Conservation (phyloP, 2,329 filamentous ascomycete species). For the Xylaria multiplex region DNA sequence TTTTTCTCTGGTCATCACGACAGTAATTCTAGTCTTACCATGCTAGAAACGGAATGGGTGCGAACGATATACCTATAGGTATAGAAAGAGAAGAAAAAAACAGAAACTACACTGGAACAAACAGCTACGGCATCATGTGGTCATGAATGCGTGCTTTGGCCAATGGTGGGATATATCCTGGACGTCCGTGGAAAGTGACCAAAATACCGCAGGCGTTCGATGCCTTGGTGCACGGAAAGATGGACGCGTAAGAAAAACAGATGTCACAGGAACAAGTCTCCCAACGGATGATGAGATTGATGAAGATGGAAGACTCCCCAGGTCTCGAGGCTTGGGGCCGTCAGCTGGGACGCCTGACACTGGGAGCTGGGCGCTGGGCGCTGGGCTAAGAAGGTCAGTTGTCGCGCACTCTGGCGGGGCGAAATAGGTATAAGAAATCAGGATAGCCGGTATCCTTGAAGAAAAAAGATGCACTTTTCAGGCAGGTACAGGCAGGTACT, state of each 20-base stretch:
- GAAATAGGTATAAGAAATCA: slow-evolving; percentile 27
- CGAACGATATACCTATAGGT: slow-evolving; percentile 39
- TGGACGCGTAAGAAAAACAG: slow-evolving; percentile 29
- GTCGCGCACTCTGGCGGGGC: slow-evolving; percentile 33
- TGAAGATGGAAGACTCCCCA: slow-evolving; percentile 17
- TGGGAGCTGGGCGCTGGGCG: slow-evolving; percentile 19
- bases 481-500: slow-evolving; percentile 3
- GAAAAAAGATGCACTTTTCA: slow-evolving; percentile 18
- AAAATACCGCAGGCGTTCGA: slow-evolving; percentile 31
- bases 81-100: slow-evolving; percentile 32
- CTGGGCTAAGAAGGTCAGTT: slow-evolving; percentile 19
- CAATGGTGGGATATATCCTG: slow-evolving; percentile 35
- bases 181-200: slow-evolving; percentile 34
- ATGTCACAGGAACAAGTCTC: slow-evolving; percentile 38
- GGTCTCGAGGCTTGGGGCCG: slow-evolving; percentile 17
- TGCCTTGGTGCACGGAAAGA: slow-evolving; percentile 36
- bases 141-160: slow-evolving; percentile 40
- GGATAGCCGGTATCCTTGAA: slow-evolving; percentile 19
- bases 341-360: slow-evolving; percentile 22
- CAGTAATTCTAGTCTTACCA: slow-evolving; percentile 49
- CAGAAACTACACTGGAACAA: slow-evolving; percentile 40
- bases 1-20: slow-evolving; percentile 49
- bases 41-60: slow-evolving; percentile 41
- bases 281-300: slow-evolving; percentile 23
- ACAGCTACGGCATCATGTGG: slow-evolving; percentile 44